Percentiles rank a stretch among this genome's conserved stretches.
These are phyloP conservation scores for Fusarium compactum DNA, from an alignment of 2,329 filamentous ascomycete species.

Conservation along the genomic window DNA sequence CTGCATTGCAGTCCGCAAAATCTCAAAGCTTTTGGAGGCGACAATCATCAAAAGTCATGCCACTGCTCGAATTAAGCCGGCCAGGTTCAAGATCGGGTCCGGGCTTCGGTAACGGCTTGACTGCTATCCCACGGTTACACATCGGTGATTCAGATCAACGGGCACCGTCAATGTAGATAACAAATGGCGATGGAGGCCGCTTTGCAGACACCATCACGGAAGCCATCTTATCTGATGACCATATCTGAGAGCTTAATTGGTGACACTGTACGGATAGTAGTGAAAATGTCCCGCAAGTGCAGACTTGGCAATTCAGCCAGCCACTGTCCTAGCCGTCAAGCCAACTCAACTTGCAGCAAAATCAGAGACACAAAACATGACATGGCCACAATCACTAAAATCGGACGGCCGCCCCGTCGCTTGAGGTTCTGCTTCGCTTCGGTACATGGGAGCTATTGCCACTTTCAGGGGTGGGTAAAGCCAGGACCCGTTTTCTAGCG, in stretches of 20 bases:
- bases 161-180: neutral
- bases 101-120: conserved; percentile 17
- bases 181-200: neutral
- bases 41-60: conserved; percentile 26
- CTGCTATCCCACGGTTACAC: conserved; percentile 1
- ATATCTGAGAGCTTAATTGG: conserved; percentile 10
- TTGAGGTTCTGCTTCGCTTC: conserved; percentile 1
- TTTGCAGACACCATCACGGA: conserved; percentile 7
- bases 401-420: conserved; percentile 34
- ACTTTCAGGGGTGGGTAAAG: conserved; percentile 34
- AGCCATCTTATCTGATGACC: conserved; percentile 29
- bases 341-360: conserved; percentile 13
- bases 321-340: conserved; percentile 17
- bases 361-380: neutral
- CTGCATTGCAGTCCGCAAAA: conserved; percentile 4
- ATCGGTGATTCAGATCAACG: conserved; percentile 1
- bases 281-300: conserved; percentile 13
- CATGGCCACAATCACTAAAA: conserved; percentile 15
- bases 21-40: conserved; percentile 3
- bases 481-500: conserved; percentile 43
- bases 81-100: conserved; percentile 18
- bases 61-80: conserved; percentile 12
- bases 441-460: conserved; percentile 33
- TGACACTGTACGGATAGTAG: neutral
- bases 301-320: conserved; percentile 32